Conservation (phyloP, 2,329 filamentous ascomycete species). For the Trichophyton schoenleinii region DNA sequence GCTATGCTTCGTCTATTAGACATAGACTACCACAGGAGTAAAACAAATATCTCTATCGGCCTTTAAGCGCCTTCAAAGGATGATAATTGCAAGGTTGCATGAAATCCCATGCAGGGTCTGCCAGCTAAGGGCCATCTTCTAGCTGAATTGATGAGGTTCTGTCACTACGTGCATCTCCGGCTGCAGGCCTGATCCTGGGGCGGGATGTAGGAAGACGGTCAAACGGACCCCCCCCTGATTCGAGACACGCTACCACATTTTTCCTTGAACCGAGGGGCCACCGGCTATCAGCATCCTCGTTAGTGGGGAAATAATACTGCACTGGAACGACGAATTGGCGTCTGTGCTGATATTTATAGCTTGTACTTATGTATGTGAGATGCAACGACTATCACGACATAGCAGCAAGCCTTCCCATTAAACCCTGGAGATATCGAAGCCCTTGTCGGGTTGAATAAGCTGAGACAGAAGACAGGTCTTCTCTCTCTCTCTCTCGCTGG, state of each 20-base stretch:
- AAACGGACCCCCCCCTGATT: not conserved
- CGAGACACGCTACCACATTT: not conserved
- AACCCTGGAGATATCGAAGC: not conserved
- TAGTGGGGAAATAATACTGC: not conserved
- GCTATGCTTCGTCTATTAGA: not conserved
- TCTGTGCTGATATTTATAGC: not conserved
- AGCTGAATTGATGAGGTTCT: not conserved
- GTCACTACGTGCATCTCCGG: not conserved
- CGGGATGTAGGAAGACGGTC: not conserved
- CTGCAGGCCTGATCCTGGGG: not conserved
- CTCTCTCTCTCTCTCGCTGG: not conserved
- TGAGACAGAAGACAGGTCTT: not conserved
- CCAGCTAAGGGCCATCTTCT: not conserved
- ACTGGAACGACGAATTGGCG: not conserved
- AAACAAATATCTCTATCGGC: not conserved
- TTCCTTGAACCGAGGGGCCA: not conserved
- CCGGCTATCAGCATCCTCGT: not conserved
- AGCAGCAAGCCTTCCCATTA: not conserved
- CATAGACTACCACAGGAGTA: not conserved
- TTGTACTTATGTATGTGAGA: not conserved
- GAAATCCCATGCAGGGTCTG: not conserved
- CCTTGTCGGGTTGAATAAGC: not conserved
- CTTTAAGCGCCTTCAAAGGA: not conserved
- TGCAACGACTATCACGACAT: not conserved
- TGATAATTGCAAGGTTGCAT: not conserved